Conservation (phyloP, 768 basidiomycete genomes). For the Tricholoma saponaceum region DNA sequence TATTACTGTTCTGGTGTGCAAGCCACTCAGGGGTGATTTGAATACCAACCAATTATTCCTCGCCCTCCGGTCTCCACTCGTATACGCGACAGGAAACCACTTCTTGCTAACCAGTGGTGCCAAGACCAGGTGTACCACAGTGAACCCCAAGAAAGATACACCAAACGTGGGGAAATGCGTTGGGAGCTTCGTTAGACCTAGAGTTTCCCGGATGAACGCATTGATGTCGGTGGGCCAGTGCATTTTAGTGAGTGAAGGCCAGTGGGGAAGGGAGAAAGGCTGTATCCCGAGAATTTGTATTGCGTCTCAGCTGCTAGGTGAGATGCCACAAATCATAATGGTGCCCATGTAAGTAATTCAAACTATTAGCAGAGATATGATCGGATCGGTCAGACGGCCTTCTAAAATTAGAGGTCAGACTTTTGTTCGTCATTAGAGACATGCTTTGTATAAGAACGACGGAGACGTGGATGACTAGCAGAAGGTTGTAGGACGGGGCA, state of each 20-base stretch:
- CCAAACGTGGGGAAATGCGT: slow-evolving; percentile 52
- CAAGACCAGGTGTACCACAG: slow-evolving; percentile 50
- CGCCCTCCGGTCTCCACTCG: slow-evolving; percentile 38
- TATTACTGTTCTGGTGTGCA: not conserved
- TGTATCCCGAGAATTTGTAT: no score
- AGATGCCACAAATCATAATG: not conserved
- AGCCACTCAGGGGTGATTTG: no score
- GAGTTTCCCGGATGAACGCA: slow-evolving; percentile 8
- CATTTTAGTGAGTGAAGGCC: not conserved
- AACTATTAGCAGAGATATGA: no score
- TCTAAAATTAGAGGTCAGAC: no score
- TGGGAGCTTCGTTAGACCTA: slow-evolving; percentile 53
- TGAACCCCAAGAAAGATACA: slow-evolving; percentile 53
- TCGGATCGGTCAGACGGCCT: not conserved
- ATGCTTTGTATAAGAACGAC: no score
- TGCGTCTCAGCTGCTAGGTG: no score
- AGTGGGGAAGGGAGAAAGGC: not conserved
- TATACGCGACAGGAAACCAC: slow-evolving; percentile 48
- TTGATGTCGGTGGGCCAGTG: not conserved
- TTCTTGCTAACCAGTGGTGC: slow-evolving; percentile 49
- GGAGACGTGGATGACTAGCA: not conserved
- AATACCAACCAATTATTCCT: slow-evolving; percentile 66
- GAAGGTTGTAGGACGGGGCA: no score
- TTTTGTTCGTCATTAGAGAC: no score
- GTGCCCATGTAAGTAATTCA: not conserved